Base-by-base conservation (phyloP, 495 filamentous ascomycete species). In the Penicillium roqueforti region DNA sequence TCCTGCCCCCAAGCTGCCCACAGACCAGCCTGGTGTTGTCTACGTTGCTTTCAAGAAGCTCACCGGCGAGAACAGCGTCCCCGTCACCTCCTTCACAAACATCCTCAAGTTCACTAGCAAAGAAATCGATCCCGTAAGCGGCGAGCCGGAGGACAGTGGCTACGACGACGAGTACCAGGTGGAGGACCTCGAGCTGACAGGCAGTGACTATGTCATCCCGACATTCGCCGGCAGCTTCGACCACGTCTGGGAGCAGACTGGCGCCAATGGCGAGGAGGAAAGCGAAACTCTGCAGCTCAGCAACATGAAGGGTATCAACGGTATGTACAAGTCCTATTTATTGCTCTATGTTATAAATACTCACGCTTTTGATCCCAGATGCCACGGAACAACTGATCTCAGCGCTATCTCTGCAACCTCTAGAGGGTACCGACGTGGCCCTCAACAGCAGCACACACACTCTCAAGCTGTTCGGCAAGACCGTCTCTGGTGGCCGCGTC, bases 91-190 rank as follows among this genome's bases (percentile, higher is more conserved):
- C 20, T 96, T 98, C 70, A 91, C 88, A 46, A 98, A 97, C 71
- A 78, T 88, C 44, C 83, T 98, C 49, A 97, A 95, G 71, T 98
- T 98, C 67, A 97, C 91, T 20, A 92, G 86, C 76, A 96, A 96
- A 69, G 93, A 98, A 71, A 95, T 98, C 47, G 93, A 98, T 61
- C 93, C 93, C 4, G 86, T 86, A n/a, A 96, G 91, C 20, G 83
- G 85, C 57, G 90, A 97, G 68, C 89, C 95, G 1, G 95, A 98
- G 65, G 91, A 96, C 13, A 78, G 68, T 39, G 93, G 95, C 32
- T 97, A 97, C 61, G 92, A 97, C 20, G 93, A 98, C 61, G 93
- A 98, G 71, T 98, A 98, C 68, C 87, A 96, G 72, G 90, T 97
- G 52, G 89, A 93, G 53, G 92, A 97, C 64, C 83, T 98, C 50